Base-by-base conservation (phyloP, 2,329 filamentous ascomycete genomes). In the Exserohilum rostratum region DNA sequence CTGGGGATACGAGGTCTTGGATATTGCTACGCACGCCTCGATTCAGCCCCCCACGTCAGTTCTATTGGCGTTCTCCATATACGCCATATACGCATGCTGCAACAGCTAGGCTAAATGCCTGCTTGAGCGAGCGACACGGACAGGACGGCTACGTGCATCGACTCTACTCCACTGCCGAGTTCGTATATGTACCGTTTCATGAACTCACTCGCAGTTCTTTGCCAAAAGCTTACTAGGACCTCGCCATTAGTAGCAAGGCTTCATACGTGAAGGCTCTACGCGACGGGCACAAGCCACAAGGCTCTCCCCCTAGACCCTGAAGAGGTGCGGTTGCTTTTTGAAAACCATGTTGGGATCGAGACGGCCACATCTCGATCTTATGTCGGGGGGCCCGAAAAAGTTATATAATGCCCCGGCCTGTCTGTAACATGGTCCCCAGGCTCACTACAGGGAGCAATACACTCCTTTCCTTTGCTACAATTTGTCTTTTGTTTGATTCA, bases 41-140 rank as follows among this genome's bases (percentile, higher is more conserved):
- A 44, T 39, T 34, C 34, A 47, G 44, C 50, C 31, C 10, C 37
- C 50, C 22, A 15, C 38, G 44, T 22, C 38, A 37, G 13, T 6
- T 29, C 25, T 25, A 30, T 29, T 27, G 31, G 37, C 13, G 37
- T 17, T 35, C 25, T 40, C n/a, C 11, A 17, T 17, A 25, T 10
- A 13, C 9, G 15, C n/a, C n/a, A n/a, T 20, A 35, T 30, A 30
- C 27, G 40, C 20, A n/a, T 29, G 27, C 40, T 35, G 31, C 31
- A 46, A 27, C 40, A 46, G 50, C 40, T 31, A 51, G 40, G 35
- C 35, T 50, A 54, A 50, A 50, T 50, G 12, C 51, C n/a, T 12
- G 35, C 10, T 50, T 33, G 20, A 53, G 25, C 40, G 30, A 15
- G 31, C 47, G 29, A 55, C 46, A 39, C 29, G 39, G 40, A 39